Conservation (phyloP, 2,329 filamentous ascomycete species). For the Botrytis deweyae region DNA sequence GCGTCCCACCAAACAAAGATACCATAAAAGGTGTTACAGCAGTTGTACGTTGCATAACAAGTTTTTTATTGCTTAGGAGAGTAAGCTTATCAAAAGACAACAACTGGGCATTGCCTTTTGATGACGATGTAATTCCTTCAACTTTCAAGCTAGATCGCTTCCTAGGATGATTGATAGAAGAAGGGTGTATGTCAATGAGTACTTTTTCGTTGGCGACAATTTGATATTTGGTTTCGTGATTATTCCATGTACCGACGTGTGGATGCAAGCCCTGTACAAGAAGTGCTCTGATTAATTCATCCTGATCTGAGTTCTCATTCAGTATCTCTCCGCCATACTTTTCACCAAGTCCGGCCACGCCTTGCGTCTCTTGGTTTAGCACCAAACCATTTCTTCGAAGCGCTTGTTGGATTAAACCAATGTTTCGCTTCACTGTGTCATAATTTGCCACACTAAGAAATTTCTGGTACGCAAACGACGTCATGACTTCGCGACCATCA, state of each 20-base stretch:
- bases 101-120: not conserved
- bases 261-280: slow-evolving; percentile 46
- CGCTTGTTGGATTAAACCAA: not conserved
- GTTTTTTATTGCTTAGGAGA: not conserved
- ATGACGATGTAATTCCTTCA: not conserved
- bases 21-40: slow-evolving; percentile 20
- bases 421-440: not conserved
- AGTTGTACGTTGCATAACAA: slow-evolving; percentile 19
- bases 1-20: slow-evolving; percentile 17
- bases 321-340: slow-evolving; percentile 40
- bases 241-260: slow-evolving; percentile 42
- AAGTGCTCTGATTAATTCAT: slow-evolving; percentile 48
- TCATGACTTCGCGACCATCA: not conserved
- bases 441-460: slow-evolving; percentile 34
- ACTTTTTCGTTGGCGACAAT: not conserved
- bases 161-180: slow-evolving; percentile 17
- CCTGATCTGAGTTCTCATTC: slow-evolving; percentile 47
- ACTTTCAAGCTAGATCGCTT: not conserved
- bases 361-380: not conserved
- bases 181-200: not conserved
- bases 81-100: not conserved
- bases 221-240: not conserved
- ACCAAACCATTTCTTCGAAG: slow-evolving; percentile 7
- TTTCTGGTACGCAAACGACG: slow-evolving; percentile 27
- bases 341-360: slow-evolving; percentile 10